Evolutionary conservation across 2,329 filamentous ascomycete species (phyloP).

Genomic region (Ophiocordyceps camponoti-leonardi): DNA sequence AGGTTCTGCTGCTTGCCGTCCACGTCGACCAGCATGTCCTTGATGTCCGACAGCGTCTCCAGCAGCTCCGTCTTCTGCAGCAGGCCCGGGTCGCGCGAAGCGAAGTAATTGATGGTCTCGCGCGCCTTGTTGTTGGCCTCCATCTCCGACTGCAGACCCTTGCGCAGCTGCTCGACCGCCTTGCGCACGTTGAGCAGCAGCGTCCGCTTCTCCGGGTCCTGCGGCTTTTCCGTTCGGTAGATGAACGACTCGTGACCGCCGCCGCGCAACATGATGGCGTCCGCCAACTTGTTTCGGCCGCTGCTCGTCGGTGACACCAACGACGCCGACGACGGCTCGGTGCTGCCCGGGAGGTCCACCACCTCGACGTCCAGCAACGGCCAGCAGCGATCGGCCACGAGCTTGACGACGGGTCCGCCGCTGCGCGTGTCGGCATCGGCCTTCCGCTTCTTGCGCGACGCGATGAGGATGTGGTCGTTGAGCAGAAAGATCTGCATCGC

Average conservation of each 20-base stretch:
- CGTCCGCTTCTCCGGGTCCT: conserved; percentile 60
- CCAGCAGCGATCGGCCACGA: conserved; percentile 91
- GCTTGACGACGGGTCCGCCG: conserved; percentile 45
- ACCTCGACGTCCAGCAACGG: conserved; percentile 83
- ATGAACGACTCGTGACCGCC: conserved; percentile 86
- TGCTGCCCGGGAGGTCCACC: conserved; percentile 62
- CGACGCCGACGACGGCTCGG: conserved; percentile 26
- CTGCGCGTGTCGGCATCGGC: conserved; percentile 40
- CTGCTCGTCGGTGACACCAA: conserved; percentile 4
- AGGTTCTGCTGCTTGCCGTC: conserved; percentile 94
- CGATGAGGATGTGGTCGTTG: conserved; percentile 86
- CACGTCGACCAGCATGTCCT: conserved; percentile 84
- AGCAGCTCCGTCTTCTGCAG: conserved; percentile 67
- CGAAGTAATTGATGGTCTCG: conserved; percentile 76
- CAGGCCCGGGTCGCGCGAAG: conserved; percentile 58
- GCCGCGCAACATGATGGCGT: conserved; percentile 76
- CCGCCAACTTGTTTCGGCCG: conserved; percentile 47
- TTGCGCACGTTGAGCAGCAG: conserved; percentile 84
- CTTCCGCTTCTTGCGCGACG: conserved; percentile 83
- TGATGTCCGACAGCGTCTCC: conserved; percentile 60
- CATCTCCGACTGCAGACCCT: conserved; percentile 68
- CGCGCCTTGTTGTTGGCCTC: conserved; percentile 72
- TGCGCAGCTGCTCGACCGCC: conserved; percentile 79
- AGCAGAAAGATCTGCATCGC: conserved; percentile 83
- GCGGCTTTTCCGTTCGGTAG: conserved; percentile 73